Evolutionary conservation across 352 stramenopile species (phyloP), one percentile per base, ranked within the genome.

Genomic region (Phytophthora multivora): DNA sequence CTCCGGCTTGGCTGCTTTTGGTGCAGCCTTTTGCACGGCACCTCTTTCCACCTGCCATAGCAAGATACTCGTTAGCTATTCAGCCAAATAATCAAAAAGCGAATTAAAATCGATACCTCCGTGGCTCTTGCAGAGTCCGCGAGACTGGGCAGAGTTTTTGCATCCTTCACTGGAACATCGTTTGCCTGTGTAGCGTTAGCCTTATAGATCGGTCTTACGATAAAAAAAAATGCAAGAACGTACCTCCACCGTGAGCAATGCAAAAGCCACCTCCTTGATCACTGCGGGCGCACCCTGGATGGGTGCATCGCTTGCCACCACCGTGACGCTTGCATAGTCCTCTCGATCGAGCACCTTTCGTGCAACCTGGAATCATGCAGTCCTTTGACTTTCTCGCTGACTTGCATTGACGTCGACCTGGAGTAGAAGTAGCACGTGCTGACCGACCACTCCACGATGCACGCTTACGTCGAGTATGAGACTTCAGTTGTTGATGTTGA

Each of bases 221-320:
- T 8, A 43, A 28, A 28, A 43, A 28, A 28, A 8, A 36, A 15
- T 10, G 11, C 26, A 66, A 31, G 0, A 38, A 15, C 41, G 52
- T 63, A 77, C 85, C 86, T 75, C 86, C 87, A 13, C 87, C 87
- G 26, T 96, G 87, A 3, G 73, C 75, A 41, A 96, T 96, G 40
- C 87, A 96, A 28, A 79, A 89, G 0, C 87, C 87, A 15, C 87
- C 87, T n/a, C 87, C 87, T 81, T 96, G 87, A 23, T 96, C 87
- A 36, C 87, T 94, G 21, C 85, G 83, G 4, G 49, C 53, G 50
- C 87, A 96, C 7, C 66, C 75, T 15, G 40, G 35, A 31, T 80
- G 21, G 6, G 73, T 86, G 65, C 87, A 96, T 25, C 88, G 71
- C 45, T 94, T 96, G 6, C 88, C 88, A 10, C 88, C 88, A 9